Conservation (phyloP, 768 basidiomycete genomes). For the Auricularia cornea region DNA sequence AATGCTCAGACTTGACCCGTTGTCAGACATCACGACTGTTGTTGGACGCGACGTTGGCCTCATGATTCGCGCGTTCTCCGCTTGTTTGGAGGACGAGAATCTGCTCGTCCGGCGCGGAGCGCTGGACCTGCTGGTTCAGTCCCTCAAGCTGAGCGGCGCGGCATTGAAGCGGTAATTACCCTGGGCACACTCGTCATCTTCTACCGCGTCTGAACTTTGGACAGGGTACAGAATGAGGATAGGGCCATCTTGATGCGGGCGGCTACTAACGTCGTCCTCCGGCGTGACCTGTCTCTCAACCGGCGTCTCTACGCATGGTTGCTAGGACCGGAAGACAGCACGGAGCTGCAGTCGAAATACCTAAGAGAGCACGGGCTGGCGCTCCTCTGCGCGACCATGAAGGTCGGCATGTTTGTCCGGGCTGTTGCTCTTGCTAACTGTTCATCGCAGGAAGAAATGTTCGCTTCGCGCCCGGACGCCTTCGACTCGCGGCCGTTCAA, state of each 20-base stretch:
- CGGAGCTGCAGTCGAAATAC: constrained; percentile 65
- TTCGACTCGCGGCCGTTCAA: constrained; percentile 84
- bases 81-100: constrained; percentile 89
- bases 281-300: constrained; percentile 88
- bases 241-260: constrained; percentile 77
- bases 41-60: constrained; percentile 84
- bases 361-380: constrained; percentile 64
- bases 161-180: constrained; percentile 58
- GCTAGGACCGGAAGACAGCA: constrained; percentile 71
- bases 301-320: constrained; percentile 91
- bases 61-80: constrained; percentile 88
- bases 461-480: constrained; percentile 59
- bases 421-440: not conserved
- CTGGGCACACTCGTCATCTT: too few relatives aligned
- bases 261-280: constrained; percentile 79
- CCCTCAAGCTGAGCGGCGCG: constrained; percentile 62
- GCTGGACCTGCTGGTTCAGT: constrained; percentile 75
- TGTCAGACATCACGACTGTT: constrained; percentile 57
- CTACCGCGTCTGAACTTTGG: not conserved
- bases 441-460: constrained; percentile 60
- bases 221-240: constrained; percentile 54
- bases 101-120: constrained; percentile 80
- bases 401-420: constrained; percentile 30
- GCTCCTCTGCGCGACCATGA: constrained; percentile 60
- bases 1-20: too few relatives aligned